Evolutionary conservation across 1,284 basidiomycete species (phyloP), one percentile per base, ranked within the genome.

Genomic region (Sutorius eximius): DNA sequence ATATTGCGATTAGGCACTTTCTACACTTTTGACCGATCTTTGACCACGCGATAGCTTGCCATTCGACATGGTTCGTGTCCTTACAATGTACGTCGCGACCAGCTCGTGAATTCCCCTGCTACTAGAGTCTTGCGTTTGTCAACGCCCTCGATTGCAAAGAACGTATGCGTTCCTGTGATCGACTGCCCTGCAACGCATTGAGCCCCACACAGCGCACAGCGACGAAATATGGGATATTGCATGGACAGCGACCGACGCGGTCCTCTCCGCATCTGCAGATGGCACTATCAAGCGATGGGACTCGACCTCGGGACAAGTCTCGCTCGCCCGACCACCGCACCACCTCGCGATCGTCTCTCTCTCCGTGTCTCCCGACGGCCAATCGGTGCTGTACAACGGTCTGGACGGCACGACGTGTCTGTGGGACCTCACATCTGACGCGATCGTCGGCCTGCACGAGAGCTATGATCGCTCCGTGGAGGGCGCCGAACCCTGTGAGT

Each of bases 211-310:
- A 91, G 90, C 86, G n/a, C 91, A 93, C 70, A 74, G 77, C 49
- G 92, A 93, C 71, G 85, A 91, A 44, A 78, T 94, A 49, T 94
- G 92, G 84, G 90, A 85, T 56, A 74, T 89, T 13, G 74, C 80
- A 29, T 95, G 91, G 90, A 88, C 89, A 0, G 65, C 77, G 0
- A 78, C 82, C 38, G 87, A 91, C 57, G 77, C 77, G 11, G 78
- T 82, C 4, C 68, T 92, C 38, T 89, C 86, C 3, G 77, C 84
- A 29, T 89, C 87, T 11, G 87, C 88, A 2, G 90, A 92, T 62
- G 90, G 91, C 12, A 78, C 80, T 5, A 77, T 88, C 63, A 84
- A 84, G 57, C 84, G 87, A 57, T 91, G 85, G 82, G 77, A 85
- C 59, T 76, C 85, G 5, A 72, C 76, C 3, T 78, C 83, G 8